These are phyloP conservation scores for Phyllosticta citriasiana DNA, from an alignment of 2,329 filamentous ascomycete species.

Conservation along the genomic window DNA sequence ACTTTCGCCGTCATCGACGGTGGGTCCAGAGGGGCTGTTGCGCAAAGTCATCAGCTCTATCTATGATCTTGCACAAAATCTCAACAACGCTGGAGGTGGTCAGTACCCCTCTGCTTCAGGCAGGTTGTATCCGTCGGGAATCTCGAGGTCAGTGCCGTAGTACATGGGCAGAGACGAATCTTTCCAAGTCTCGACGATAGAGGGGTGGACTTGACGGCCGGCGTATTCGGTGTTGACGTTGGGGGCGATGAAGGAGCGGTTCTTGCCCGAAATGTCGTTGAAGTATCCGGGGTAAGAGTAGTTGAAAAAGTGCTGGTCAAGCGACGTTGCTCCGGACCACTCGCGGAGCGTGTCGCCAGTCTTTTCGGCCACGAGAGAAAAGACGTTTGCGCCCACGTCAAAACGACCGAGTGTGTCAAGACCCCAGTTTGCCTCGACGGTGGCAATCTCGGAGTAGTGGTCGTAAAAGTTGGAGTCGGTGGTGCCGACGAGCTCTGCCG, in stretches of 20 bases:
- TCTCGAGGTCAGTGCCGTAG: slow-evolving; percentile 23
- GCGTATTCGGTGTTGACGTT: slow-evolving; percentile 19
- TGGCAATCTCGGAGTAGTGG: slow-evolving; percentile 37
- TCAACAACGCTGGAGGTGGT: background rate
- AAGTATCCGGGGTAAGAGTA: slow-evolving; percentile 22
- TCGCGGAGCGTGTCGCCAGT: slow-evolving; percentile 22
- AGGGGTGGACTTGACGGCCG: slow-evolving; percentile 19
- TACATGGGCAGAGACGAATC: slow-evolving; percentile 15
- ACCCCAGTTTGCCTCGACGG: slow-evolving; percentile 37
- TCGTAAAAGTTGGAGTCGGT: slow-evolving; percentile 52
- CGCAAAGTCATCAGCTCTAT: background rate
- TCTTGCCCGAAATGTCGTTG: slow-evolving; percentile 18
- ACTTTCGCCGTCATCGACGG: background rate
- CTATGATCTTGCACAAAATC: background rate
- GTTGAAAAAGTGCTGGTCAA: slow-evolving; percentile 25
- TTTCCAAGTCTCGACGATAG: slow-evolving; percentile 19
- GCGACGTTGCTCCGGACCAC: slow-evolving; percentile 16
- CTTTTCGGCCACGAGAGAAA: slow-evolving; percentile 26
- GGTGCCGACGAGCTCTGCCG: slow-evolving; percentile 53
- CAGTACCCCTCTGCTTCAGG: slow-evolving; percentile 15
- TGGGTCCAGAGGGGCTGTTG: background rate
- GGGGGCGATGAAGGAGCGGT: slow-evolving; percentile 21
- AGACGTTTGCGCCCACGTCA: slow-evolving; percentile 39
- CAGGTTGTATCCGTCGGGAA: slow-evolving; percentile 25
- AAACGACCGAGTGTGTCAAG: slow-evolving; percentile 36